Evolutionary conservation across 2,329 filamentous ascomycete species (phyloP).

Genomic region (Penicillium sp.): DNA sequence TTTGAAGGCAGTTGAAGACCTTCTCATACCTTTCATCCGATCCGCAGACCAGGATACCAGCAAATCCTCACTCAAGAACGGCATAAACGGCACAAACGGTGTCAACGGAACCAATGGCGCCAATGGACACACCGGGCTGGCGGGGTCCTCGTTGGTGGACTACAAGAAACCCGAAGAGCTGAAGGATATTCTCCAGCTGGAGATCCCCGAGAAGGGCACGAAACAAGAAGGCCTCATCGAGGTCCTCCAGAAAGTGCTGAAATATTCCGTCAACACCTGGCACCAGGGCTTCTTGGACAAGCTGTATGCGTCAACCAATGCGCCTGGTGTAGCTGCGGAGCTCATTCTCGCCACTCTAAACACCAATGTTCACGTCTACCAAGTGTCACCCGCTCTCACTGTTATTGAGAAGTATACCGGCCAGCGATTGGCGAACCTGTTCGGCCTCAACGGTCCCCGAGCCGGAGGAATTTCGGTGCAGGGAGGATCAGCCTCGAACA

Average conservation of each 20-base stretch:
- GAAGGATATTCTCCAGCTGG: slow-evolving; percentile 54
- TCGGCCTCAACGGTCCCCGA: slow-evolving; percentile 70
- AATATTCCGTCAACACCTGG: slow-evolving; percentile 97
- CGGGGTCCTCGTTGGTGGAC: slow-evolving; percentile 65
- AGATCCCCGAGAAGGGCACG: slow-evolving; percentile 59
- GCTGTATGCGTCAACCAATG: slow-evolving; percentile 86
- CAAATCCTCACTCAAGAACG: slow-evolving; percentile 14
- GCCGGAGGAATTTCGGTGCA: slow-evolving; percentile 74
- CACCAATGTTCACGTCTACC: slow-evolving; percentile 92
- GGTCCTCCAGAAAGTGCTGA: slow-evolving; percentile 69
- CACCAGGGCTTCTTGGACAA: slow-evolving; percentile 97
- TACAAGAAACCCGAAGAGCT: slow-evolving; percentile 61
- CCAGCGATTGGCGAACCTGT: slow-evolving; percentile 70
- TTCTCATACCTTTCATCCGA: slow-evolving; percentile 48
- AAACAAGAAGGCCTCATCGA: slow-evolving; percentile 73
- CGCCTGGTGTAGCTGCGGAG: slow-evolving; percentile 82
- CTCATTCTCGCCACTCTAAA: slow-evolving; percentile 83
- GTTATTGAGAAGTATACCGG: slow-evolving; percentile 85
- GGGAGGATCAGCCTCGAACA: slow-evolving; percentile 82
- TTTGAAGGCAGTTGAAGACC: slow-evolving; percentile 44
- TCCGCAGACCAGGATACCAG: slow-evolving; percentile 40
- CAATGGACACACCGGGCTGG: slow-evolving; percentile 58
- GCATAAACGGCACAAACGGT: not conserved
- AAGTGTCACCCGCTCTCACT: slow-evolving; percentile 86
- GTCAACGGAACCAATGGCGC: slow-evolving; percentile 16